These are phyloP conservation scores for Cercophora sp. DNA, from an alignment of 495 filamentous ascomycete species.

Conservation along the genomic window DNA sequence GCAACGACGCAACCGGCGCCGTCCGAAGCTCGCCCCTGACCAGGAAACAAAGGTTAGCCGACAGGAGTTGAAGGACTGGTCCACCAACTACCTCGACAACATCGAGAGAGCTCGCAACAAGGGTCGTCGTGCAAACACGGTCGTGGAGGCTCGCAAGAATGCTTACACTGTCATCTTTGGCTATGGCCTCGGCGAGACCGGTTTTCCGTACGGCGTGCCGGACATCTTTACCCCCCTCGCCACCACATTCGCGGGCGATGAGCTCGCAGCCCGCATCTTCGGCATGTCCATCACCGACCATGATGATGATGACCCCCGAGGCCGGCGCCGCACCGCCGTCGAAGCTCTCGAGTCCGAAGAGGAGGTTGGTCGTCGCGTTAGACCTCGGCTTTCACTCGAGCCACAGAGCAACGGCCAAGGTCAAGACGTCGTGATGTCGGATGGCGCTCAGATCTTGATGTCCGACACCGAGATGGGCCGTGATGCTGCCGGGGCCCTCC, in stretches of 20 bases:
- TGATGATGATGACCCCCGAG: constrained; percentile 13
- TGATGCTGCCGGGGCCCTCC: constrained; percentile 31
- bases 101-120: constrained; percentile 40
- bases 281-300: constrained; percentile 23
- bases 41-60: constrained; percentile 48
- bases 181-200: constrained; percentile 37
- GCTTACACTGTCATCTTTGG: constrained; percentile 44
- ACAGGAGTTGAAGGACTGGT: constrained; percentile 54
- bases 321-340: constrained; percentile 19
- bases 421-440: background rate
- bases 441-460: too few relatives aligned
- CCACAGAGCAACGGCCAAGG: constrained; percentile 8
- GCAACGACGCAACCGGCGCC: constrained; percentile 20
- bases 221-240: constrained; percentile 34
- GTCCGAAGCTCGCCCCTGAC: constrained; percentile 33
- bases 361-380: constrained; percentile 22
- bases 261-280: constrained; percentile 23
- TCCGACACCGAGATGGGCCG: constrained; percentile 38
- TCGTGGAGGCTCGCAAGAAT: constrained; percentile 40
- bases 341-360: constrained; percentile 26
- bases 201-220: constrained; percentile 23
- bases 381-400: constrained; percentile 27
- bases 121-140: constrained; percentile 9
- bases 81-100: constrained; percentile 53
- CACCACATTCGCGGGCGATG: constrained; percentile 33